Base-by-base conservation (phyloP, 2,329 filamentous ascomycete genomes). In the Dactylellina leptospora region DNA sequence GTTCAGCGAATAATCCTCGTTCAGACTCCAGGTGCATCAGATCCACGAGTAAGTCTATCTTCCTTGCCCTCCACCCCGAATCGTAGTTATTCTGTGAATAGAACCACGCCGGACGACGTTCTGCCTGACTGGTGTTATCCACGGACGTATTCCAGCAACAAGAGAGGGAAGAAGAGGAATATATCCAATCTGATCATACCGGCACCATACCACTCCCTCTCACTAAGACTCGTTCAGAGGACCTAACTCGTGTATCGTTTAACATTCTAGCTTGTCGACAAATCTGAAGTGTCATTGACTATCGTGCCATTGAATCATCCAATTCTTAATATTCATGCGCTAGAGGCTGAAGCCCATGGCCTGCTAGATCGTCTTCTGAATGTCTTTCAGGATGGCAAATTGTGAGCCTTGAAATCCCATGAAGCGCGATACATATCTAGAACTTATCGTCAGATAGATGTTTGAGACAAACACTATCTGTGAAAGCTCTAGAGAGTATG, bases 311-410 rank as follows among this genome's bases (percentile, higher is more conserved):
- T 88, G 75, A 91, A 90, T 74, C 95, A 99, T 79, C 84, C 91
- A 56, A 81, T 96, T 18, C 85, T 99, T 55, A 88, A 92, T 74
- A 86, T 90, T 47, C 86, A 88, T 68, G 91, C 88, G 74, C 86
- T 99, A 22, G 95, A 97, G 81, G 95, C 96, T 13, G 95, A 99
- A 82, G 91, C 92, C 18, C 92, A 89, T 23, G 95, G 93, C 13
- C 84, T 99, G 40, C 82, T 99, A 71, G 96, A 99, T 80, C 87
- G 95, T 76, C 87, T 99, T 80, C 83, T 99, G 28, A 86, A 86
- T 62, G 87, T 92, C 38, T 85, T 99, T 74, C 92, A 97, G 79
- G 93, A 96, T 75, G 89, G 92, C 78, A 28, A 75, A 68, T 36
- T 59, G 38, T 60, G 62, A 73, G 69, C 60, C 68, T 54, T 60